phyloP scores from a whole-genome alignment of 306 rosid genomes.

The Malus sylvestris region DNA sequence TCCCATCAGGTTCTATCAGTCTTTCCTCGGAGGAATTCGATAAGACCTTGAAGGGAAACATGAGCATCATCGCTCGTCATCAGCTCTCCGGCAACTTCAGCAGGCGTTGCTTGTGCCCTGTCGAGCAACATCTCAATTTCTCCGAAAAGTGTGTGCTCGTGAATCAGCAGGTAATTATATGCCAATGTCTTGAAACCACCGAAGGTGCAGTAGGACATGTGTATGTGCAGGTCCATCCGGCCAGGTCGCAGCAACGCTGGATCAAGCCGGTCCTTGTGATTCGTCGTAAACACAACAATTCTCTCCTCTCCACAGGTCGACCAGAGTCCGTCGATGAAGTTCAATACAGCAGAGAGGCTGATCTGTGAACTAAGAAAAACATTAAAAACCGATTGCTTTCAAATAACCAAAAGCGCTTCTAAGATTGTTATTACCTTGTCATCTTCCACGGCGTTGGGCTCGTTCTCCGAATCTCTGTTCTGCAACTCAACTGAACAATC shows the following conservation, averaged over 20 bases:
- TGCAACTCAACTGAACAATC: conserved; percentile 50
- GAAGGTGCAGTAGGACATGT: conserved; percentile 40
- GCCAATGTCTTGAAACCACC: conserved; percentile 39
- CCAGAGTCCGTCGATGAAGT: conserved; percentile 63
- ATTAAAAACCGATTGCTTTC: neutral
- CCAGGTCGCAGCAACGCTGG: conserved; percentile 53
- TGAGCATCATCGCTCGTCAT: conserved; percentile 33
- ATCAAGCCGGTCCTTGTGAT: conserved; percentile 42
- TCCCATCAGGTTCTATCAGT: neutral
- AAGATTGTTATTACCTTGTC: conserved; percentile 25
- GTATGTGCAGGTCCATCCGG: conserved; percentile 56
- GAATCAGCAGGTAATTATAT: conserved; percentile 35
- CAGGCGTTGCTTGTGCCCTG: conserved; percentile 40
- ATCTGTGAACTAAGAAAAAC: conserved; percentile 19
- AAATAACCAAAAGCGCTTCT: too few relatives aligned
- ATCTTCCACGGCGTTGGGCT: conserved; percentile 17
- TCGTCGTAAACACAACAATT: conserved; percentile 42
- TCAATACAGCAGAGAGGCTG: conserved; percentile 43
- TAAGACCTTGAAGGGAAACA: conserved; percentile 40
- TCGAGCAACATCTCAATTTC: conserved; percentile 23
- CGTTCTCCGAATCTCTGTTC: conserved; percentile 23
- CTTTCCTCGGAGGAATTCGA: conserved; percentile 32
- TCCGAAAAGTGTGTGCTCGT: conserved; percentile 25
- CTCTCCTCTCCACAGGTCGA: conserved; percentile 54
- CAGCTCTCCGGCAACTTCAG: conserved; percentile 52